These are phyloP conservation scores for Ophiognomonia clavigignenti-juglandacearum DNA, from an alignment of 2,329 filamentous ascomycete genomes.

Conservation along the genomic window DNA sequence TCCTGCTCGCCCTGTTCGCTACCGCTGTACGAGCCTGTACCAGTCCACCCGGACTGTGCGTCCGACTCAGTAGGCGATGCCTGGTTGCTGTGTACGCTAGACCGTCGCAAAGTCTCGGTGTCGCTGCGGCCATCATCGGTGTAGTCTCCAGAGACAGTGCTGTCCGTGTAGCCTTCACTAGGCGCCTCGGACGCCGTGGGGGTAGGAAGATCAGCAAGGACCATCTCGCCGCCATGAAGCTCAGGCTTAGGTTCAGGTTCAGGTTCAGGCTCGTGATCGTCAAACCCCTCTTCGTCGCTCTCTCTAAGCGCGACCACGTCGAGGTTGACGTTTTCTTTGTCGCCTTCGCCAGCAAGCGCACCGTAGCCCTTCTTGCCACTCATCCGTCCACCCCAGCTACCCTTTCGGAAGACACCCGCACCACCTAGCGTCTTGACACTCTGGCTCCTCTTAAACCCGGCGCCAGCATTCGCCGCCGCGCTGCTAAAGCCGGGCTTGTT, in stretches of 20 bases:
- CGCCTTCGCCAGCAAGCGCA: constrained; percentile 55
- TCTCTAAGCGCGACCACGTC: constrained; percentile 36
- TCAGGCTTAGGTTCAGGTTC: constrained; percentile 15
- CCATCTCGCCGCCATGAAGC: constrained; percentile 18
- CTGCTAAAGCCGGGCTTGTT: constrained; percentile 46
- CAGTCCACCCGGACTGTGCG: constrained; percentile 9
- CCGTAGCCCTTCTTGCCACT: constrained; percentile 40
- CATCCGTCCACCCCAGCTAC: constrained; percentile 59
- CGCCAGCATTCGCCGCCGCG: constrained; percentile 37
- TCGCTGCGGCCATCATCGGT: constrained; percentile 40
- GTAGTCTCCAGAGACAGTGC: constrained; percentile 6
- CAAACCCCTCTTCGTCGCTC: constrained; percentile 52
- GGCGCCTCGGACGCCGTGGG: neutral
- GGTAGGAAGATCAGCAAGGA: constrained; percentile 16
- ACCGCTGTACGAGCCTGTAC: constrained; percentile 3
- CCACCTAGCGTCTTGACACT: constrained; percentile 62
- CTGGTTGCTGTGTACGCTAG: constrained; percentile 26
- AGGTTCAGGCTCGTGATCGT: constrained; percentile 17
- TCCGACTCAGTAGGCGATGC: constrained; percentile 9
- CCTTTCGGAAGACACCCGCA: constrained; percentile 53
- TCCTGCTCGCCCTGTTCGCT: constrained; percentile 18
- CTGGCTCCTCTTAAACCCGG: constrained; percentile 70
- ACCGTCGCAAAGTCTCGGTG: constrained; percentile 41
- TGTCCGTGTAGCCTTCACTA: constrained; percentile 1
- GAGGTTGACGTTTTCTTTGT: constrained; percentile 34